Percentiles rank a stretch among this genome's conserved stretches.
Conservation (phyloP, 148 eudicot genomes). For the Rhododendron henanense region DNA sequence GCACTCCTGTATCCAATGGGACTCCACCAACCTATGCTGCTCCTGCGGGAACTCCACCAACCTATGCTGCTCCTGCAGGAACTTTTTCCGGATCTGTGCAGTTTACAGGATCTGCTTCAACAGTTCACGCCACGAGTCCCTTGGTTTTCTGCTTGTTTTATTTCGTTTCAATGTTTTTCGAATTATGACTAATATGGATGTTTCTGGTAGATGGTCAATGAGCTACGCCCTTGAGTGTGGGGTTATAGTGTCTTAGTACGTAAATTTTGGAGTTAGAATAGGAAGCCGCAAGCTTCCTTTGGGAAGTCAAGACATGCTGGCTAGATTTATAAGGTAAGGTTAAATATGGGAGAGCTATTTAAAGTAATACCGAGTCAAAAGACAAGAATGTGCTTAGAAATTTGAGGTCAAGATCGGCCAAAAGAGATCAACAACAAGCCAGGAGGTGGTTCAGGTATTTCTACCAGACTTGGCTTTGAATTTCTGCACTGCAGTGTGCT, state of each 20-base stretch:
- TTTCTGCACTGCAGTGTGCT: not conserved
- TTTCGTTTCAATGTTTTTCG: conserved; percentile 23
- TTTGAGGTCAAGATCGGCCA: conserved; percentile 5
- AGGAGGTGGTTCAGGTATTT: conserved; percentile 15
- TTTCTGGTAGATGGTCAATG: not conserved
- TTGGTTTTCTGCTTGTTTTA: conserved; percentile 29
- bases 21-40: conserved; percentile 38
- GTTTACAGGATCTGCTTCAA: conserved; percentile 53
- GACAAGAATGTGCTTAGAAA: not conserved
- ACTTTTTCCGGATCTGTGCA: conserved; percentile 93
- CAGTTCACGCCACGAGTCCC: conserved; percentile 28
- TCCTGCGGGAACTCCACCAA: conserved; percentile 53
- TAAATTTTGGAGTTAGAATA: conserved; percentile 7
- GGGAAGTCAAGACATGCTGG: not conserved
- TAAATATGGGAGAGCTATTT: not conserved
- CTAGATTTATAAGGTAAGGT: not conserved
- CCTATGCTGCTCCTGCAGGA: conserved; percentile 40
- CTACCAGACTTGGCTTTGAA: not conserved
- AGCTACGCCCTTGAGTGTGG: not conserved
- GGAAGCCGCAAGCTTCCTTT: conserved; percentile 1
- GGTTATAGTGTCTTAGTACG: conserved; percentile 8
- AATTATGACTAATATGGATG: conserved; percentile 21
- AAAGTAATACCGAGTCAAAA: not conserved
- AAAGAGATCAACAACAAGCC: not conserved
- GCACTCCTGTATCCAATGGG: conserved; percentile 34